These are phyloP conservation scores for Hymenoscyphus linearis DNA, from an alignment of 2,329 filamentous ascomycete genomes.

Conservation along the genomic window DNA sequence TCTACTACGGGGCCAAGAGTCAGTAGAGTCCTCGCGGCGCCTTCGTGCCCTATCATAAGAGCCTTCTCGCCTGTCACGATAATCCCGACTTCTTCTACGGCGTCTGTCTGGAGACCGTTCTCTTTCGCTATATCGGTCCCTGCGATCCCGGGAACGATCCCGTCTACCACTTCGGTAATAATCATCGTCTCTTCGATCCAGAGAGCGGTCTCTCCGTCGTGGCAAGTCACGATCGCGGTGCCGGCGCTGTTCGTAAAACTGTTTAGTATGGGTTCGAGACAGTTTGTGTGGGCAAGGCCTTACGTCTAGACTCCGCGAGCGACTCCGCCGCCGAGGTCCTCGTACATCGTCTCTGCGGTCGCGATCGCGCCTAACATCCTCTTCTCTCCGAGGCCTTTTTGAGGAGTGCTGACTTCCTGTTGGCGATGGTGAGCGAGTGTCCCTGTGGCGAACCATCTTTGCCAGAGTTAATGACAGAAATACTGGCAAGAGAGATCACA, in stretches of 20 bases:
- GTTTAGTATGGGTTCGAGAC: slow-evolving; percentile 37
- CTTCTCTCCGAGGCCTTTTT: slow-evolving; percentile 47
- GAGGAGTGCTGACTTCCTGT: slow-evolving; percentile 77
- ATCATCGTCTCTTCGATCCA: slow-evolving; percentile 62
- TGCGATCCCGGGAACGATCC: slow-evolving; percentile 60
- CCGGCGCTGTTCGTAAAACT: slow-evolving; percentile 44
- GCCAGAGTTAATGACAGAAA: slow-evolving; percentile 38
- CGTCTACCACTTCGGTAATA: slow-evolving; percentile 56
- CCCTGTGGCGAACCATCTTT: slow-evolving; percentile 56
- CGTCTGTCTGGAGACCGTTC: slow-evolving; percentile 54
- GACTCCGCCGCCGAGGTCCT: slow-evolving; percentile 48
- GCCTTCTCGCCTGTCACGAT: slow-evolving; percentile 66
- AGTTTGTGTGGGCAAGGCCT: slow-evolving; percentile 33
- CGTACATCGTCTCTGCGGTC: slow-evolving; percentile 44
- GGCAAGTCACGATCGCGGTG: slow-evolving; percentile 55
- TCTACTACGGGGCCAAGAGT: slow-evolving; percentile 61
- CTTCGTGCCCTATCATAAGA: slow-evolving; percentile 61
- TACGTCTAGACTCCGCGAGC: slow-evolving; percentile 59
- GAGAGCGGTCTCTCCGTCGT: slow-evolving; percentile 64
- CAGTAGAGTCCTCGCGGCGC: slow-evolving; percentile 65
- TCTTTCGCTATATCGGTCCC: slow-evolving; percentile 49
- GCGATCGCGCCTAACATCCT: slow-evolving; percentile 43
- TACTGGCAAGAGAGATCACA: slow-evolving; percentile 29
- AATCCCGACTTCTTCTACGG: slow-evolving; percentile 58
- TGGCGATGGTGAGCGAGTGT: slow-evolving; percentile 84